Base-by-base conservation (phyloP, 768 basidiomycete species). In the Tulasnella sp. region DNA sequence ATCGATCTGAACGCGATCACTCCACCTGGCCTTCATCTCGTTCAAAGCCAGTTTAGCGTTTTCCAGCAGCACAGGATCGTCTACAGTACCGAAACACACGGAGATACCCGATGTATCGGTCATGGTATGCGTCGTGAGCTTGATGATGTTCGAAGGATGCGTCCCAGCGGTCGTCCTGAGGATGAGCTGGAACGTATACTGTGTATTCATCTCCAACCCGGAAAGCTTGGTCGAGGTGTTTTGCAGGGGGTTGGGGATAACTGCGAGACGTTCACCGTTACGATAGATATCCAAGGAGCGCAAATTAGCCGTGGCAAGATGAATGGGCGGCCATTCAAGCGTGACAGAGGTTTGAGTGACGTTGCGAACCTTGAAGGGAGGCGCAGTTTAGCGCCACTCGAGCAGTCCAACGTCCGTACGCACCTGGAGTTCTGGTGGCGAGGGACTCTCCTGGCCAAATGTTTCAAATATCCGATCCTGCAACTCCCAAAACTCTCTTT, bases 301-400 rank as follows among this genome's bases (percentile, higher is more conserved):
- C 32, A 98, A 81, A 77, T 90, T 91, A 14, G 95, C 88, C 0
- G 89, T 91, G 0, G 94, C 97, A 17, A 98, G 86, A 70, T 91
- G 82, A 22, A 98, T 81, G 40, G 86, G 79, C 3, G 93, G 91
- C 97, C 97, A 99, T 83, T 99, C 95, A 26, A 99, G 85, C 1
- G 95, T 95, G 2, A 95, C 94, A 9, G 91, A 95, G 1, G 97
- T 99, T 83, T 99, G 97, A 0, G 97, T 98, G 65, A 93, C 88
- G 77, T 97, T 95, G 59, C 95, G 88, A 22, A 98, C 86, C 88
- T 94, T 76, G 5, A 36, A 37, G 16, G 22, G 19, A 26, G 4
- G 12, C 16, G 35, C 12, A 26, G 36, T n/a, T 69, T 29, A 67
- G 32, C 34, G 16, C 14, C 41, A 47, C 19, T 22, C 32, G 14